phyloP scores from a whole-genome alignment of 768 basidiomycete species.

The Pleurotus cornucopiae region DNA sequence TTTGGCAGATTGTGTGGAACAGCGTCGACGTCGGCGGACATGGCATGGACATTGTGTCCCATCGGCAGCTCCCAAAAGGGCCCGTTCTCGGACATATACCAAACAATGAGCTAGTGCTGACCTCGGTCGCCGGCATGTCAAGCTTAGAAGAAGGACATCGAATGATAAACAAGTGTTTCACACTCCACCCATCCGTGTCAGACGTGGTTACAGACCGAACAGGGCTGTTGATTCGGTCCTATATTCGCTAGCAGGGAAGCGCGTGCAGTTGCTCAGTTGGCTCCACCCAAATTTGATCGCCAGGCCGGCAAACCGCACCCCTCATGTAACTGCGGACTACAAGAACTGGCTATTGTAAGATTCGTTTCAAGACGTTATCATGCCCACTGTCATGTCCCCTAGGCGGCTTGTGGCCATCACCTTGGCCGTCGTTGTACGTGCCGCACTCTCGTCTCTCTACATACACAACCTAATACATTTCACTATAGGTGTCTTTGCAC shows the following conservation, averaged over 20 bases:
- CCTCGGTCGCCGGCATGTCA: too few species aligned
- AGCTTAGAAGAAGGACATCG: too few species aligned
- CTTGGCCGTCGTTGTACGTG: conserved; percentile 42
- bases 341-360: conserved; percentile 10
- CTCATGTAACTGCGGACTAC: conserved; percentile 17
- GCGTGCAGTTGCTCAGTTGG: not conserved
- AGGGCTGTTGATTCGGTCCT: too few species aligned
- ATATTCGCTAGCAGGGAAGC: too few species aligned
- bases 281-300: not conserved
- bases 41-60: too few species aligned
- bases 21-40: too few species aligned
- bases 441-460: not conserved
- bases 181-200: not conserved
- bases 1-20: too few species aligned
- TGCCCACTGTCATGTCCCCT: conserved; percentile 47
- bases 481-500: conserved; percentile 47
- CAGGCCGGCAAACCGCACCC: not conserved
- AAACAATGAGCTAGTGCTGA: too few species aligned
- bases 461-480: not conserved
- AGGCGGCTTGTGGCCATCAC: conserved; percentile 53
- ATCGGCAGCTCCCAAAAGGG: too few species aligned
- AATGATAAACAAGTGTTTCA: not conserved
- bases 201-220: too few species aligned
- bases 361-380: conserved; percentile 1
- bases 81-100: too few species aligned